A percentile compares a stretch with the other conserved stretches of the same genome.
phyloP scores from a whole-genome alignment of 2,329 filamentous ascomycete species.

The Aschersonia sp. region DNA sequence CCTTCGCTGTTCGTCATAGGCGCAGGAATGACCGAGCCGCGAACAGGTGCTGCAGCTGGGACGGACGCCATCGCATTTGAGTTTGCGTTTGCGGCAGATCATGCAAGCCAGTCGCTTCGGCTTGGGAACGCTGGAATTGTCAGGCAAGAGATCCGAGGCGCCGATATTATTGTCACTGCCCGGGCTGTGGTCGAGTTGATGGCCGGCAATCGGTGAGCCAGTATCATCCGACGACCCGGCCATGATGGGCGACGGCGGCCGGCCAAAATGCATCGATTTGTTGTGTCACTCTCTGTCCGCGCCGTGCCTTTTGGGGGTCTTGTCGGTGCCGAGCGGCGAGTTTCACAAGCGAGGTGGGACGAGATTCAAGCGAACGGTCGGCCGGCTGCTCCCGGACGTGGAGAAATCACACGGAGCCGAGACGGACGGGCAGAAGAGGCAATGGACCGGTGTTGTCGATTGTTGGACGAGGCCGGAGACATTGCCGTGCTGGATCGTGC shows the following conservation, averaged over 20 bases:
- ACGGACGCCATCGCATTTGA: constrained; percentile 73
- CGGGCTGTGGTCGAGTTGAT: constrained; percentile 12
- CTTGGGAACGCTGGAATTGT: constrained; percentile 50
- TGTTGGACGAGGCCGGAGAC: too few species aligned
- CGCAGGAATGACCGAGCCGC: constrained; percentile 72
- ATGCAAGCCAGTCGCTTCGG: constrained; percentile 93
- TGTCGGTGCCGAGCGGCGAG: not conserved
- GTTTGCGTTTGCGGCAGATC: constrained; percentile 81
- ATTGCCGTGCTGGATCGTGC: too few species aligned
- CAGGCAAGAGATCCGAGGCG: constrained; percentile 24
- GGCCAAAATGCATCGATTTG: too few species aligned
- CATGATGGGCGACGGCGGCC: constrained; percentile 9
- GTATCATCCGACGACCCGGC: constrained; percentile 24
- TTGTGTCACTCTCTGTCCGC: too few species aligned
- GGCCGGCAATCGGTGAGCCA: constrained; percentile 15
- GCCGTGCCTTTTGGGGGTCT: too few species aligned
- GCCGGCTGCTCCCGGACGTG: constrained; percentile 1
- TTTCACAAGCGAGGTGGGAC: not conserved
- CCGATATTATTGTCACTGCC: constrained; percentile 18
- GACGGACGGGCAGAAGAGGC: too few species aligned
- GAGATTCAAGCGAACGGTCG: not conserved
- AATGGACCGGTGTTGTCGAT: too few species aligned
- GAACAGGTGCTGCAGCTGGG: constrained; percentile 83
- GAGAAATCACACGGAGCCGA: not conserved
- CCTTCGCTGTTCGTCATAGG: constrained; percentile 82